Percentiles rank a stretch among this genome's conserved stretches.
Evolutionary conservation across 169 alveolate genomes (phyloP).

Genomic region (Babesia ovata): DNA sequence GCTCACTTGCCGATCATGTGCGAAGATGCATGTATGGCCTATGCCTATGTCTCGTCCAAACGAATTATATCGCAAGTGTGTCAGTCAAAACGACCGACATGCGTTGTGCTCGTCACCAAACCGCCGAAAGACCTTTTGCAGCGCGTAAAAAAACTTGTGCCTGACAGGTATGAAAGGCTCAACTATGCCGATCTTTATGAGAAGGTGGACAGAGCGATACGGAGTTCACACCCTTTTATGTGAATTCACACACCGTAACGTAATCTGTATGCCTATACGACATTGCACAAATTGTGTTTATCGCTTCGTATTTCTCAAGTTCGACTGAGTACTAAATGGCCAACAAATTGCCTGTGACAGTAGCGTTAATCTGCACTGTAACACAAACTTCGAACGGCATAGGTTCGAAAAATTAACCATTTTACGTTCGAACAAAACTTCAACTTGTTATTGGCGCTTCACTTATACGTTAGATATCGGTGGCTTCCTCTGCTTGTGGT

Average conservation of each 20-base stretch:
- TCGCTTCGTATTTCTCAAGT: too few species aligned
- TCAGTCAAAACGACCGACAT: slow-evolving; percentile 93
- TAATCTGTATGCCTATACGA: too few species aligned
- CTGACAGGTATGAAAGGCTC: slow-evolving; percentile 44
- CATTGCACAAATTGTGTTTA: too few species aligned
- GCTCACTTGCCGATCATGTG: slow-evolving; percentile 95
- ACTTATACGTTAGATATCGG: too few species aligned
- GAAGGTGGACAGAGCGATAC: slow-evolving; percentile 64
- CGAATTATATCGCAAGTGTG: slow-evolving; percentile 91
- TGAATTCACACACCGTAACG: neutral
- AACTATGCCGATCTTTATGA: slow-evolving; percentile 68
- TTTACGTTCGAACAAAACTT: too few species aligned
- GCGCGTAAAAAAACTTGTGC: slow-evolving; percentile 33
- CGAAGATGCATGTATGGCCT: slow-evolving; percentile 90
- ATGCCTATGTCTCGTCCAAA: slow-evolving; percentile 90
- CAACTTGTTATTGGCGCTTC: too few species aligned
- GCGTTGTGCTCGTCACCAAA: slow-evolving; percentile 85
- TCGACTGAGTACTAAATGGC: too few species aligned
- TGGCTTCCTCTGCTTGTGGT: too few species aligned
- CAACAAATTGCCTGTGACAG: too few species aligned
- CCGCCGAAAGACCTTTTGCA: slow-evolving; percentile 70
- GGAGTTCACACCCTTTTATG: slow-evolving; percentile 71
- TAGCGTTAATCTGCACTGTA: too few species aligned
- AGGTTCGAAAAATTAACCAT: too few species aligned
- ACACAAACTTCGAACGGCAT: too few species aligned